Evolutionary conservation across 1,284 basidiomycete species (phyloP), one percentile per base, ranked within the genome.

Genomic region (Naganishia sp.): DNA sequence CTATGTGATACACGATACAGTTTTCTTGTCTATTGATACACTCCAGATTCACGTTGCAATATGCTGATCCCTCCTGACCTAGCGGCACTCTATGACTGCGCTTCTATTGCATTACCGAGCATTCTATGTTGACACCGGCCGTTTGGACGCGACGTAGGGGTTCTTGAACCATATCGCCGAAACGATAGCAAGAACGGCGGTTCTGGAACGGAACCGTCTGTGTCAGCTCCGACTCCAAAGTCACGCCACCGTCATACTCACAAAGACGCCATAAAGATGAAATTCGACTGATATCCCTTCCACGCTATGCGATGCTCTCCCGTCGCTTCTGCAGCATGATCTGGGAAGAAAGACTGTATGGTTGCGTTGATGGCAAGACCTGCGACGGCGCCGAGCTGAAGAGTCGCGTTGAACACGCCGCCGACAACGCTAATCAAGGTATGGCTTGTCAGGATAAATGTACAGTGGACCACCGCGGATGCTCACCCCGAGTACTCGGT

Each of bases 331-430:
- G 36, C 43, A 2, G 15, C 42, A 21, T 53, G 39, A 16, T 50
- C 61, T 5, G 48, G 44, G 36, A 54, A 68, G 7, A 44, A 49
- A 5, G 63, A 59, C 39, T 70, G 63, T 5, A 70, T 70, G 33
- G 66, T 67, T 0, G 72, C 28, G 70, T 76, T 59, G 68, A 73
- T 44, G 74, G 78, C n/a, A 69, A 76, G 54, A 70, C 75, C 64
- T 67, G 77, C 68, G 72, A 71, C 53, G 74, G 79, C 53, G 70
- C 77, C 60, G 71, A 80, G 45, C 75, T 80, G 69, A 72, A 79
- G 67, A 71, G 77, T 68, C 73, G 79, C 39, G 70, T 80, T 59
- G 78, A 80, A 71, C 70, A 76, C 70, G 69, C 75, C 66, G 74
- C 79, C 71, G 72, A 78, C 66, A 74, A 80, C 67, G 25, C 61